These are phyloP conservation scores for Calonectria ilicicola DNA, from an alignment of 2,329 filamentous ascomycete species.

Conservation along the genomic window DNA sequence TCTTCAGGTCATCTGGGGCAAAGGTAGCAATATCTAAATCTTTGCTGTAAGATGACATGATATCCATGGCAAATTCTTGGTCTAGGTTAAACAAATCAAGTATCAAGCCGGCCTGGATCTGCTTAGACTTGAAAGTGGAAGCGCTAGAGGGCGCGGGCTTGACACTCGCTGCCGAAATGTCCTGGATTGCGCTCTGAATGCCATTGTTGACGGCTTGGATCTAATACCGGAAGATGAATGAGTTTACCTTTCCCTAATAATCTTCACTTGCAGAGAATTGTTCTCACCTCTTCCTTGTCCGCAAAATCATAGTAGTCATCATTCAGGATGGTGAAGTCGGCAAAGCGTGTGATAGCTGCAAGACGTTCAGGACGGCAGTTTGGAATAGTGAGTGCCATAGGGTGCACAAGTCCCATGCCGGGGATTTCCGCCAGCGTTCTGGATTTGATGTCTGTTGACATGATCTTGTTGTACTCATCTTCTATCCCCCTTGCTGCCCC, in stretches of 20 bases:
- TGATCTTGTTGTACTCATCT: background rate
- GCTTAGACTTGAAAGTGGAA: background rate
- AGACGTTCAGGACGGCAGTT: background rate
- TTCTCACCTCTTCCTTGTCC: background rate
- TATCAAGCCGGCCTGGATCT: background rate
- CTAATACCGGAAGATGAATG: background rate
- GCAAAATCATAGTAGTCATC: background rate
- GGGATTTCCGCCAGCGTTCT: background rate
- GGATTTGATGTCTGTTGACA: background rate
- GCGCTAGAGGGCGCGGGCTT: background rate
- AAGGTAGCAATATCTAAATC: background rate
- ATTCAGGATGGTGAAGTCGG: background rate
- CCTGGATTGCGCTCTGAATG: background rate
- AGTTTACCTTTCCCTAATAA: background rate
- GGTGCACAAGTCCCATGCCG: background rate
- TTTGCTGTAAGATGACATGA: background rate
- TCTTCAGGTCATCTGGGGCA: background rate
- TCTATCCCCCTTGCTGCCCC: background rate
- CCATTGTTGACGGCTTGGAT: background rate
- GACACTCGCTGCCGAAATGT: background rate
- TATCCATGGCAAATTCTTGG: background rate
- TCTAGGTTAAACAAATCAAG: background rate
- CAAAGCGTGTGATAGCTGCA: background rate
- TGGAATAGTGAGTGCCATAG: background rate
- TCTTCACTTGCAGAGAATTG: no score